phyloP scores from a whole-genome alignment of 495 filamentous ascomycete genomes.

The Astrothelium macrocarpum region DNA sequence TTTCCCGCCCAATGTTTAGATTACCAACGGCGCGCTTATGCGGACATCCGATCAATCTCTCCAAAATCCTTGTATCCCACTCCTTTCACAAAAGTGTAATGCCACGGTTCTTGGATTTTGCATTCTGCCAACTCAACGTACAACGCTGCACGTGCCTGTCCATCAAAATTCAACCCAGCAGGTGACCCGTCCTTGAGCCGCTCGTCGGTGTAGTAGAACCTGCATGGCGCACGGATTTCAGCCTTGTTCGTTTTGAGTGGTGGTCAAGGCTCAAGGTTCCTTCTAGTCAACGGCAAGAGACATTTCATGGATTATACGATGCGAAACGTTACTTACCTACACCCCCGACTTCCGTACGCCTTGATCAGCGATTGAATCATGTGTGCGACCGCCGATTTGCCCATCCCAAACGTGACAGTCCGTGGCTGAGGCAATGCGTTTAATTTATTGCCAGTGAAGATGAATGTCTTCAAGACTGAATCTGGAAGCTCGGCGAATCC shows the following conservation, averaged over 20 bases:
- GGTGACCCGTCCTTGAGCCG: constrained; percentile 27
- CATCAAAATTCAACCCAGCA: constrained; percentile 22
- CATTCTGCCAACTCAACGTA: constrained; percentile 30
- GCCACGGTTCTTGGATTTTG: constrained; percentile 28
- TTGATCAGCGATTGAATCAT: constrained; percentile 32
- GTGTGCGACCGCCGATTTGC: constrained; percentile 33
- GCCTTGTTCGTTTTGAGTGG: neutral
- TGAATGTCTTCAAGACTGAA: constrained; percentile 35
- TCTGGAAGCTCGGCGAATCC: constrained; percentile 34
- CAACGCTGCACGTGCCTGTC: constrained; percentile 33
- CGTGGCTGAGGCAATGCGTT: constrained; percentile 27
- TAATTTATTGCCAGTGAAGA: constrained; percentile 38
- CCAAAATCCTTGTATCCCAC: constrained; percentile 25
- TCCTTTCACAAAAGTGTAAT: constrained; percentile 36
- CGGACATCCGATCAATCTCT: neutral
- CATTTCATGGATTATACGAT: neutral
- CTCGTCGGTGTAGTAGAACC: constrained; percentile 39
- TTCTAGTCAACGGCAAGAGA: too few relatives aligned
- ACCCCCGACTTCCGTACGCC: constrained; percentile 27
- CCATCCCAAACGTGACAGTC: constrained; percentile 29
- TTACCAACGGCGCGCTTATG: neutral
- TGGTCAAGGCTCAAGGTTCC: too few relatives aligned
- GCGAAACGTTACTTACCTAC: constrained; percentile 26
- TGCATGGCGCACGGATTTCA: constrained; percentile 9
- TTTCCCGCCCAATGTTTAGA: too few relatives aligned